phyloP scores from a whole-genome alignment of 1,284 basidiomycete genomes.

The Volvariella surrecta region DNA sequence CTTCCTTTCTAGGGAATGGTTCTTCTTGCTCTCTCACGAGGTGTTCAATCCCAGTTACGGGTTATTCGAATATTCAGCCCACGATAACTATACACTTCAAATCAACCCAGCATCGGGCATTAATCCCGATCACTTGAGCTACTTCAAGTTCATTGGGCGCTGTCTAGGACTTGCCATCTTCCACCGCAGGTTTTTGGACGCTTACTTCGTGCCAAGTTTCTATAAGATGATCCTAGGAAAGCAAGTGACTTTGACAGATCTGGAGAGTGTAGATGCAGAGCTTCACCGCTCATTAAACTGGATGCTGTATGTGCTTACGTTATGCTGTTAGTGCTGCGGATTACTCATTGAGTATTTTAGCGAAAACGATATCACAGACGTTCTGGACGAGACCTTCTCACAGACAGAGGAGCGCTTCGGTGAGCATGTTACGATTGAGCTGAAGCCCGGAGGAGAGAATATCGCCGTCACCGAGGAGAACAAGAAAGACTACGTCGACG shows the following conservation, averaged over 20 bases:
- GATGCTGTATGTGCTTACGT: slow-evolving; percentile 75
- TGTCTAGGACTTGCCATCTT: slow-evolving; percentile 94
- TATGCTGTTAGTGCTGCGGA: slow-evolving; percentile 1
- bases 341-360: slow-evolving; percentile 25
- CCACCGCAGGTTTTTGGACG: slow-evolving; percentile 97
- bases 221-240: slow-evolving; percentile 98
- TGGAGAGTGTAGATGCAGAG: slow-evolving; percentile 88
- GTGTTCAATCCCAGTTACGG: slow-evolving; percentile 99
- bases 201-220: slow-evolving; percentile 98
- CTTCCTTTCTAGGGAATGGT: slow-evolving; percentile 76
- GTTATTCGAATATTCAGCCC: slow-evolving; percentile 97
- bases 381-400: slow-evolving; percentile 93
- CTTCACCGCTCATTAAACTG: slow-evolving; percentile 88
- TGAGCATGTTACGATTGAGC: slow-evolving; percentile 89
- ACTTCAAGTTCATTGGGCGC: slow-evolving; percentile 99
- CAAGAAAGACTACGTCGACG: slow-evolving; percentile 98
- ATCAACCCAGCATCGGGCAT: slow-evolving; percentile 97
- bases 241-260: slow-evolving; percentile 76
- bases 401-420: slow-evolving; percentile 96
- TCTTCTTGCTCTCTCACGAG: slow-evolving; percentile 98
- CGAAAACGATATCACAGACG: slow-evolving; percentile 91
- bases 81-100: slow-evolving; percentile 98
- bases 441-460: slow-evolving; percentile 82
- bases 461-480: slow-evolving; percentile 92
- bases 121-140: slow-evolving; percentile 98